phyloP scores from a whole-genome alignment of 2,329 filamentous ascomycete genomes.

The Penicillium brevicompactum region DNA sequence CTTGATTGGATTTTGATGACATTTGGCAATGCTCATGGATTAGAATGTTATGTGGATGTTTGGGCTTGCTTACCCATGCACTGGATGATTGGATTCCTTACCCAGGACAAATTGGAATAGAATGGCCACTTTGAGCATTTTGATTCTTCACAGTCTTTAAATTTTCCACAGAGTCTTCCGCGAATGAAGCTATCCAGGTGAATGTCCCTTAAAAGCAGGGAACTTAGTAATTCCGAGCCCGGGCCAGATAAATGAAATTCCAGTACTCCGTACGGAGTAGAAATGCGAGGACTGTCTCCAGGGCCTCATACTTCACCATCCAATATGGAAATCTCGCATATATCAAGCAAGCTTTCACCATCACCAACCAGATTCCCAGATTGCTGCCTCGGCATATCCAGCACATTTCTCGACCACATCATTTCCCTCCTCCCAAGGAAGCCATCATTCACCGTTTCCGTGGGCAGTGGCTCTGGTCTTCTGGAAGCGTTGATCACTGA shows the following conservation, averaged over 20 bases:
- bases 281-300: background rate
- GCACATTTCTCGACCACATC: conserved; percentile 21
- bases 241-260: background rate
- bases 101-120: no score
- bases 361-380: conserved; percentile 26
- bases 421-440: conserved; percentile 24
- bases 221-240: conserved; percentile 13
- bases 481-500: conserved; percentile 49
- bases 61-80: no score
- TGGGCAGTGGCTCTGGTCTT: conserved; percentile 56
- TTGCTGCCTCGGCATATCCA: conserved; percentile 34
- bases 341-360: conserved; percentile 17
- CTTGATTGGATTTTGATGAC: conserved; percentile 25
- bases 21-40: background rate
- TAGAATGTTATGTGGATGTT: background rate
- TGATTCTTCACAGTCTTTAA: no score
- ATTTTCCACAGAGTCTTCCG: no score
- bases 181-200: background rate
- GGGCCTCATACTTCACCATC: conserved; percentile 13
- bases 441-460: conserved; percentile 42
- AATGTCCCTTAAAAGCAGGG: background rate
- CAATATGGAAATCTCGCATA: conserved; percentile 18
- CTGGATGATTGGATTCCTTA: no score
- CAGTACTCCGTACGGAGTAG: no score
- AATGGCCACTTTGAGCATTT: no score